Conservation (phyloP, 805 yeast species). For the Myxozyma neotropica region DNA sequence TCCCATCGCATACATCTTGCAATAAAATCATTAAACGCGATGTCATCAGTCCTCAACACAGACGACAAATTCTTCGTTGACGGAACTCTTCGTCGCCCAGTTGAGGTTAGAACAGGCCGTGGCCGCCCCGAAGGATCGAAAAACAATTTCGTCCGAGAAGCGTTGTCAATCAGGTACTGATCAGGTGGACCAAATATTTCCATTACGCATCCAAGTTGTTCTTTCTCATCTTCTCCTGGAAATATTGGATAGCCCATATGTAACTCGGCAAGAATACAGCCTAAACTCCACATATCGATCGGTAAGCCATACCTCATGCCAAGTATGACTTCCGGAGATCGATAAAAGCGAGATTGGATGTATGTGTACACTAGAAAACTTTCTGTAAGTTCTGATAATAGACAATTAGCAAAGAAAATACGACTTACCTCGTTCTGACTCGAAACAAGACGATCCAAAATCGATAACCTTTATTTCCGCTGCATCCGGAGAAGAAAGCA, state of each 20-base stretch:
- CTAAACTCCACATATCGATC: constrained; percentile 97
- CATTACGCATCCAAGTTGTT: constrained; percentile 87
- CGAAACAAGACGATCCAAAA: constrained; percentile 62
- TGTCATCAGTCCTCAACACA: constrained; percentile 38
- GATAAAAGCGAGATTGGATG: constrained; percentile 91
- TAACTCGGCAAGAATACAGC: constrained; percentile 96
- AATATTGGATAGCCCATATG: constrained; percentile 89
- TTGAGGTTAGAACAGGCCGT: constrained; percentile 34
- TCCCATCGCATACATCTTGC: constrained; percentile 70
- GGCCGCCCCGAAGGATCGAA: constrained; percentile 45
- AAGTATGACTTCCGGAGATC: constrained; percentile 94
- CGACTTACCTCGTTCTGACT: constrained; percentile 56
- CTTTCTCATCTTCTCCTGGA: constrained; percentile 87
- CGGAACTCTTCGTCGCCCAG: constrained; percentile 36
- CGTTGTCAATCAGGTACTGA: constrained; percentile 43
- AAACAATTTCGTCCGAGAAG: constrained; percentile 44
- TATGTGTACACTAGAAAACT: constrained; percentile 72
- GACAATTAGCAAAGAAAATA: background rate
- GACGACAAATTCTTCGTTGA: constrained; percentile 36
- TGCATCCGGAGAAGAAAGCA: constrained; percentile 52
- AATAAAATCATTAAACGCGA: constrained; percentile 48
- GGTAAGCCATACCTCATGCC: constrained; percentile 88
- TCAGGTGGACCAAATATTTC: constrained; percentile 89
- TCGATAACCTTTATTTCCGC: constrained; percentile 71
- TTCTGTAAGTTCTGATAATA: background rate